These are phyloP conservation scores for Pulveroboletus sp. DNA, from an alignment of 768 basidiomycete species.

Conservation along the genomic window DNA sequence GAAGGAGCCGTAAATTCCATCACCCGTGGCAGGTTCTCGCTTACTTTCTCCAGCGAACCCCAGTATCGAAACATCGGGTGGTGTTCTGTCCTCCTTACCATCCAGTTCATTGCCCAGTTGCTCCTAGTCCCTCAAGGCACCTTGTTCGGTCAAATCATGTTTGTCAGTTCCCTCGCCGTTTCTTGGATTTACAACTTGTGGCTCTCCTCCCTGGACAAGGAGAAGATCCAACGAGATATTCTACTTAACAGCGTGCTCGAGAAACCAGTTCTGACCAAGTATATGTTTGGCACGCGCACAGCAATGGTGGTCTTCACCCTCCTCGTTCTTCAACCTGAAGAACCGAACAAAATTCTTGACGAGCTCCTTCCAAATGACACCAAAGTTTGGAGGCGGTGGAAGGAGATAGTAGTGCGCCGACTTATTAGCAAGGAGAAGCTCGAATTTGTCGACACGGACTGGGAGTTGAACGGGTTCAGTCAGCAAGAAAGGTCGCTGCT, in stretches of 20 bases:
- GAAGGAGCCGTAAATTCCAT: constrained; percentile 32
- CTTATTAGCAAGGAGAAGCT: constrained; percentile 20
- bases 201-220: constrained; percentile 38
- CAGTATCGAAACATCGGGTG: constrained; percentile 27
- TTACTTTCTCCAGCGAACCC: constrained; percentile 26
- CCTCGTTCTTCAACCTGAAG: constrained; percentile 20
- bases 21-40: constrained; percentile 31
- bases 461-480: constrained; percentile 18
- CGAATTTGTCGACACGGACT: constrained; percentile 19
- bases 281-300: constrained; percentile 26
- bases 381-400: constrained; percentile 29
- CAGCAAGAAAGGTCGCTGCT: constrained; percentile 19
- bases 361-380: constrained; percentile 29
- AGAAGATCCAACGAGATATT: constrained; percentile 25
- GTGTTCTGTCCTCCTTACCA: constrained; percentile 30
- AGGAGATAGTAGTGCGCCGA: constrained; percentile 15
- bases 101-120: constrained; percentile 35
- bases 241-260: constrained; percentile 23
- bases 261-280: constrained; percentile 23
- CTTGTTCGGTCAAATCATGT: constrained; percentile 36
- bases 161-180: constrained; percentile 30
- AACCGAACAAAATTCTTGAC: constrained; percentile 19
- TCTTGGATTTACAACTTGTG: constrained; percentile 37
- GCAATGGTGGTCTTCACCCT: constrained; percentile 23
- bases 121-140: constrained; percentile 33